Evolutionary conservation across 148 eudicot species (phyloP), one percentile per base, ranked within the genome.

Genomic region (Polygonum maritimum): DNA sequence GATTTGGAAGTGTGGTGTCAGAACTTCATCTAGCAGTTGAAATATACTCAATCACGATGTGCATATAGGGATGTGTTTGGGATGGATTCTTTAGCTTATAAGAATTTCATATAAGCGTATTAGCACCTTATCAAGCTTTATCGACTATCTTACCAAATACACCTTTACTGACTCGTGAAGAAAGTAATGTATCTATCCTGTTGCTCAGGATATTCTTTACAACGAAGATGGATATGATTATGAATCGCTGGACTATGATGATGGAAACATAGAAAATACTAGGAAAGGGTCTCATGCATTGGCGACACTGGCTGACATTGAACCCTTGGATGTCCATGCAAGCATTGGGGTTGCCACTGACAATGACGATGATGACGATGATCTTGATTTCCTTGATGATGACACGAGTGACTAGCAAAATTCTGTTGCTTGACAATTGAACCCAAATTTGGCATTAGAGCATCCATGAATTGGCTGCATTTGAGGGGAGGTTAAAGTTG

Each of bases 191-290:
- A 9, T 26, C 5, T 14, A 47, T 47, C 44, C 21, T 26, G 16
- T 47, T 9, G 6, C 40, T 80, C 85, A 93, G 96, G 96, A 84
- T 76, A 76, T 86, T 26, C 75, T 83, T 75, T 82, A 84, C 79
- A 85, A 78, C 69, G 92, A 89, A 78, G 93, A 90, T 73, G 85
- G 85, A 21, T 90, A 88, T 41, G 91, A 91, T 77, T 88, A 81
- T 58, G 94, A 88, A 22, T 49, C 84, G 58, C 80, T 86, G 18
- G 92, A 91, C 33, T 93, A 82, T 79, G 94, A 89, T 49, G 93
- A 88, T 82, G 86, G 84, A 72, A 72, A 76, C 76, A 74, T 74
- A 5, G 88, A 88, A 72, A 39, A 58, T 31, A 84, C 86, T 72
- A 89, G 81, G 80, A 83, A 85, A 78, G 88, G 85, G 75, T 77